These are phyloP conservation scores for Cicer judaicum DNA, from an alignment of 306 rosid species.

Conservation along the genomic window DNA sequence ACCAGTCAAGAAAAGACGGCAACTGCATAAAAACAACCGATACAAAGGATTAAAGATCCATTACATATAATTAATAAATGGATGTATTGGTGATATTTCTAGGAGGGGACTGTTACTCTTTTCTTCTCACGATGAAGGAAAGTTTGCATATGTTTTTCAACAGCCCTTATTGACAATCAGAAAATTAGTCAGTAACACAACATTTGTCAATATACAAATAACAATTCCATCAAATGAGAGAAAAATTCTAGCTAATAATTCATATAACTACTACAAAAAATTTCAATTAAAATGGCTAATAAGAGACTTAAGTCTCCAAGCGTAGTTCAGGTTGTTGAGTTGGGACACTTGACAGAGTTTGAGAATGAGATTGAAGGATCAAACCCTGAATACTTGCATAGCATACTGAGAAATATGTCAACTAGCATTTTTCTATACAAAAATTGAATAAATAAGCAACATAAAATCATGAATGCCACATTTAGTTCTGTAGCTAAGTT, in stretches of 20 bases:
- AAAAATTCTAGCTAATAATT: background rate
- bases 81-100: background rate
- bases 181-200: conserved; percentile 38
- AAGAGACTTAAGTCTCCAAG: background rate
- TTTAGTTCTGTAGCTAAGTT: background rate
- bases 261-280: background rate
- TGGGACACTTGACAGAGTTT: too few species aligned
- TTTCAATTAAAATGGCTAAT: background rate
- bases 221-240: conserved; percentile 8
- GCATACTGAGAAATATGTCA: too few species aligned
- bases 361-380: too few species aligned
- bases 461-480: background rate
- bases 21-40: conserved; percentile 45
- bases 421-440: too few species aligned
- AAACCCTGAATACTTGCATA: too few species aligned
- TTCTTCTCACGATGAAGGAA: conserved; percentile 3
- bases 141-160: conserved; percentile 32
- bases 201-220: background rate
- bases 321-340: too few species aligned
- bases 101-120: conserved; percentile 17
- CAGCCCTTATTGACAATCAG: conserved; percentile 28
- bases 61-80: background rate
- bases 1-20: conserved; percentile 91
- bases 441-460: too few species aligned
- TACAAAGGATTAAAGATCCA: background rate